phyloP scores from a whole-genome alignment of 257 asterid genomes.

The Pogostemon cablin region DNA sequence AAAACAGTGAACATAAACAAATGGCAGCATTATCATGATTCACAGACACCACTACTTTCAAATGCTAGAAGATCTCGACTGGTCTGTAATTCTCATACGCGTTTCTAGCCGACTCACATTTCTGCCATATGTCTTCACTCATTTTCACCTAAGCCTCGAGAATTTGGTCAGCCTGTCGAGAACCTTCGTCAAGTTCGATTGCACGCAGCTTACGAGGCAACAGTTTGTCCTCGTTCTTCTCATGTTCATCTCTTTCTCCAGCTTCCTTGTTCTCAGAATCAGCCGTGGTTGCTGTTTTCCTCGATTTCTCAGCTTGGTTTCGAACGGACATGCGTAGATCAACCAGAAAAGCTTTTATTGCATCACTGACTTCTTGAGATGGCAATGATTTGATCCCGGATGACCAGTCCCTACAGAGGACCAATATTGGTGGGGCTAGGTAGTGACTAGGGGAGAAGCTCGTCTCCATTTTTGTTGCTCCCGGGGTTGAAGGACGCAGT shows the following conservation, averaged over 20 bases:
- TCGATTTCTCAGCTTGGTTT: conserved; percentile 39
- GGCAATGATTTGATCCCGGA: conserved; percentile 83
- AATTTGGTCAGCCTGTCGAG: conserved; percentile 83
- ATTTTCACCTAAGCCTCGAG: conserved; percentile 80
- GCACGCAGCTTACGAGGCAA: conserved; percentile 59
- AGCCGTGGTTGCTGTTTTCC: conserved; percentile 28
- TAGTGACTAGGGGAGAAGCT: conserved; percentile 83
- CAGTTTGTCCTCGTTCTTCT: conserved; percentile 39
- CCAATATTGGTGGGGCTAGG: conserved; percentile 84
- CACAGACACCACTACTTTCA: conserved; percentile 40
- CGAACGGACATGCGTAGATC: conserved; percentile 56
- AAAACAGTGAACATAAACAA: not conserved
- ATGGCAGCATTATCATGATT: not conserved
- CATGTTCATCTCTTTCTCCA: conserved; percentile 38
- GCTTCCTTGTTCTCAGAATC: conserved; percentile 39
- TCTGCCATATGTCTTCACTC: conserved; percentile 80
- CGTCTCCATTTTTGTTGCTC: conserved; percentile 71
- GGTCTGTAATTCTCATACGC: conserved; percentile 73
- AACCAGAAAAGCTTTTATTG: conserved; percentile 58
- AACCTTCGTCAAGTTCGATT: conserved; percentile 73
- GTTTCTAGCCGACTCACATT: conserved; percentile 67
- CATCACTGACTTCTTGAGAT: conserved; percentile 83
- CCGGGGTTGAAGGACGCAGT: conserved; percentile 86
- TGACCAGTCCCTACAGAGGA: conserved; percentile 82
- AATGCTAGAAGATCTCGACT: conserved; percentile 70